phyloP scores from a whole-genome alignment of 768 basidiomycete species.

The Russula olivacea region DNA sequence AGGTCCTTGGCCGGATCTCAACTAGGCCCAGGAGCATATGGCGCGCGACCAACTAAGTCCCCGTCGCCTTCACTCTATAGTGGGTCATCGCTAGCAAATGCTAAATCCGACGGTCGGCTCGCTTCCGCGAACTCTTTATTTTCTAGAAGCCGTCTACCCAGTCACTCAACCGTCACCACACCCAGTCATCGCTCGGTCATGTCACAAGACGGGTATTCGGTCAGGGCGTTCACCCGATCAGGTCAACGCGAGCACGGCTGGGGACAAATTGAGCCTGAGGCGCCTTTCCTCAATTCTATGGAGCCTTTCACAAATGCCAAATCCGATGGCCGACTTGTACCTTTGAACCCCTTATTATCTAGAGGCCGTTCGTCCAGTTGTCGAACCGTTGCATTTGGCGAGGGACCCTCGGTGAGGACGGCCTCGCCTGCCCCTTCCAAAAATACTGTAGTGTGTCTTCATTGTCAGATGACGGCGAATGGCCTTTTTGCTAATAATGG shows the following conservation, averaged over 20 bases:
- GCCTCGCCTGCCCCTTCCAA: no score
- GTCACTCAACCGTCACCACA: constrained; percentile 50
- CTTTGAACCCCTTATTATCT: neutral
- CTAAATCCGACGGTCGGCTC: constrained; percentile 85
- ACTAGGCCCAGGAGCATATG: constrained; percentile 28
- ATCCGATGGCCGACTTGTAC: neutral
- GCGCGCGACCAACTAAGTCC: constrained; percentile 36
- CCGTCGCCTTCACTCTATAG: constrained; percentile 52
- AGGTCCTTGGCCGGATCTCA: constrained; percentile 57
- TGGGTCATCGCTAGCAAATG: constrained; percentile 80
- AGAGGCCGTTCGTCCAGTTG: neutral
- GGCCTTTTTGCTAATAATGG: no score
- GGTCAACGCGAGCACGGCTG: neutral
- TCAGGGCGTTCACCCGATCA: constrained; percentile 28
- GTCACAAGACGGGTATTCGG: constrained; percentile 60
- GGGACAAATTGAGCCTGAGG: neutral
- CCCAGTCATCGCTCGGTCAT: constrained; percentile 39
- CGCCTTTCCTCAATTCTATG: neutral
- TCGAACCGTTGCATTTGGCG: neutral
- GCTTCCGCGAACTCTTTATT: constrained; percentile 52
- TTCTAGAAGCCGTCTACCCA: constrained; percentile 49
- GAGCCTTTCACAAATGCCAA: neutral
- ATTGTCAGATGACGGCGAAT: no score
- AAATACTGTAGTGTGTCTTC: no score
- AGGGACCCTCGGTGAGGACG: neutral